Base-by-base conservation (phyloP, 176 grass and related monocot species). In the Avena sativa region DNA sequence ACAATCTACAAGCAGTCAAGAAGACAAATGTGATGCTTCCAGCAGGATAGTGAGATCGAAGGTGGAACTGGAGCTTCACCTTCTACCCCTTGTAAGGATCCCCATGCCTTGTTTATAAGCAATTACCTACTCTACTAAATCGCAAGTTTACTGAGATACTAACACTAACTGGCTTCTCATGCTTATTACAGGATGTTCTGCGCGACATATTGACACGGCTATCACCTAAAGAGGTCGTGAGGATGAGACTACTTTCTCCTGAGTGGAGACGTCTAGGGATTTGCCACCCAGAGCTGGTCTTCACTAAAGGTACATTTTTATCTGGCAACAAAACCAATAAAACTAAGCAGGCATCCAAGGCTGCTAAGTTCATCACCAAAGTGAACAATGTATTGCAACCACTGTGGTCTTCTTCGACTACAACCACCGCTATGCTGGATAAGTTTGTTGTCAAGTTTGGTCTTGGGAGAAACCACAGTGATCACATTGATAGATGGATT, bases 401-500 rank as follows among this genome's bases (percentile, higher is more conserved):
- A 19, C 36, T 71, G 9, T 43, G 34, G 67, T 10, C 34, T 43
- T 20, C 67, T 44, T 71, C 36, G 16, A 20, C 36, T 38, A 71
- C 16, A 3, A 44, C 32, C 4, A 7, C 36, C 17, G 10, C 34
- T 16, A 44, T 17, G 3, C 16, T 44, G 1, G 2, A 71, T 16
- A 71, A 40, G 17, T 71, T 71, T 43, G 67, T 71, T n/a, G 9
- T 71, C 36, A 43, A 44, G 20, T 71, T 71, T 43, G 0, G 66
- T 46, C 69, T 72, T 20, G 0, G 1, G 1, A 46, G 40, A 10
- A 20, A 9, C 46, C 38, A 71, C 1, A n/a, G 12, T 4, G 19
- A 71, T 71, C 69, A 72, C 10, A 72, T 46, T 11, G 69, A 72
- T 19, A 72, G 69, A 72, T 72, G 69, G 68, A 21, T 72, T 72